Evolutionary conservation across 164 flowering plant species (phyloP).

Genomic region (Macadamia integrifolia): DNA sequence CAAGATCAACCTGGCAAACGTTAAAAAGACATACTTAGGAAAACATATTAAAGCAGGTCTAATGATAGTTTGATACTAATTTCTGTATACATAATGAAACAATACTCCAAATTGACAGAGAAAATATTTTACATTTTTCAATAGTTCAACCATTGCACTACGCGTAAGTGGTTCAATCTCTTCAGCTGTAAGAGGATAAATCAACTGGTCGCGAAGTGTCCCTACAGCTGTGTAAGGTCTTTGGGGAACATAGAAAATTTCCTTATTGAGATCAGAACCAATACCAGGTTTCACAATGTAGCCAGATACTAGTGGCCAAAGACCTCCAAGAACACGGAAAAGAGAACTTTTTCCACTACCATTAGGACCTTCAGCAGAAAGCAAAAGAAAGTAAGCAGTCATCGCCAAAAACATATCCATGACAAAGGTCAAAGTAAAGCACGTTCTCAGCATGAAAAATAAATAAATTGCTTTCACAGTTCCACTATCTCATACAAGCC

Average conservation of each 20-base stretch:
- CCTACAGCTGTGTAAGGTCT: constrained; percentile 98
- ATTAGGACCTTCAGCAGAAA: constrained; percentile 73
- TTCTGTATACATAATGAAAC: background rate
- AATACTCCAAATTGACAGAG: background rate
- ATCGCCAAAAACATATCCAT: background rate
- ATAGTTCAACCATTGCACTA: constrained; percentile 79
- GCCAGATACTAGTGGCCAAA: constrained; percentile 98
- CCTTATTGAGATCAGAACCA: constrained; percentile 98
- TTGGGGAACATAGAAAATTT: constrained; percentile 98
- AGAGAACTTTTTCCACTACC: constrained; percentile 99
- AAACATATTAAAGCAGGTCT: background rate
- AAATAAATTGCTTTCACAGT: too few species aligned
- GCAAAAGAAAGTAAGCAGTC: constrained; percentile 2
- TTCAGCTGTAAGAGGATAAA: constrained; percentile 90
- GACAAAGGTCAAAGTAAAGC: too few species aligned
- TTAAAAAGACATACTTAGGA: background rate
- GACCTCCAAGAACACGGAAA: constrained; percentile 96
- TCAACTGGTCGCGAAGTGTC: constrained; percentile 94
- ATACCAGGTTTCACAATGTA: constrained; percentile 96
- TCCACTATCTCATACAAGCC: too few species aligned
- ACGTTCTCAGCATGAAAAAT: too few species aligned
- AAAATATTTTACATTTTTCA: constrained; percentile 65
- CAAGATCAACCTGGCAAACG: constrained; percentile 78
- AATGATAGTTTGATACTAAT: background rate
- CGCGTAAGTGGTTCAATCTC: constrained; percentile 71